Evolutionary conservation across 805 yeast genomes (phyloP).

Genomic region (Yarrowia bubula): DNA sequence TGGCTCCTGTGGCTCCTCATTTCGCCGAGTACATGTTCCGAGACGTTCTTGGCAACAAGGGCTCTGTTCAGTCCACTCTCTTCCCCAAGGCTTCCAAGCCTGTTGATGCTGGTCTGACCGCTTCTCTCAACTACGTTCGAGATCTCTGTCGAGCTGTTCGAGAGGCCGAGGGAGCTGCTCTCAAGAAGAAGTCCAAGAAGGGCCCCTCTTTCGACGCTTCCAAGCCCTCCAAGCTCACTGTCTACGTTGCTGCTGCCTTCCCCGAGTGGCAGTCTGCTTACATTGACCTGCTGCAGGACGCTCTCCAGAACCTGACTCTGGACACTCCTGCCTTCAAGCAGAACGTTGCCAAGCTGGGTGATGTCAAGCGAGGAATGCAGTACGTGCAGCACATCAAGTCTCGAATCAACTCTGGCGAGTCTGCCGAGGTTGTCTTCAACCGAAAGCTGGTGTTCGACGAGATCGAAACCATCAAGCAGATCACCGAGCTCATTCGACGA

Average conservation of each 20-base stretch:
- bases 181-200: conserved; percentile 56
- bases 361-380: conserved; percentile 98
- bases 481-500: conserved; percentile 55
- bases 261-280: conserved; percentile 90
- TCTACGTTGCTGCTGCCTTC: conserved; percentile 75
- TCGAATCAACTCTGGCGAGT: conserved; percentile 52
- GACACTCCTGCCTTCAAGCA: conserved; percentile 42
- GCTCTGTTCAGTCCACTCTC: conserved; percentile 65
- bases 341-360: conserved; percentile 48
- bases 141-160: conserved; percentile 77
- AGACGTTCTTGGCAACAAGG: conserved; percentile 67
- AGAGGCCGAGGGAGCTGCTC: conserved; percentile 84
- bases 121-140: conserved; percentile 78
- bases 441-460: conserved; percentile 85
- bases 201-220: conserved; percentile 69
- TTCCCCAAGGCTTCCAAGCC: conserved; percentile 81
- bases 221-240: conserved; percentile 68
- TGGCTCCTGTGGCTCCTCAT: conserved; percentile 95
- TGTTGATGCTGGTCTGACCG: conserved; percentile 57
- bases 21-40: conserved; percentile 86
- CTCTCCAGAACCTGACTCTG: conserved; percentile 34
- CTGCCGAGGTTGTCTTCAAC: conserved; percentile 79
- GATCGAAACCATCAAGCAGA: conserved; percentile 56
- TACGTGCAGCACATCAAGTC: conserved; percentile 83
- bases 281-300: conserved; percentile 65